Conservation (phyloP, 345 rosid species). For the Isatis tinctoria region DNA sequence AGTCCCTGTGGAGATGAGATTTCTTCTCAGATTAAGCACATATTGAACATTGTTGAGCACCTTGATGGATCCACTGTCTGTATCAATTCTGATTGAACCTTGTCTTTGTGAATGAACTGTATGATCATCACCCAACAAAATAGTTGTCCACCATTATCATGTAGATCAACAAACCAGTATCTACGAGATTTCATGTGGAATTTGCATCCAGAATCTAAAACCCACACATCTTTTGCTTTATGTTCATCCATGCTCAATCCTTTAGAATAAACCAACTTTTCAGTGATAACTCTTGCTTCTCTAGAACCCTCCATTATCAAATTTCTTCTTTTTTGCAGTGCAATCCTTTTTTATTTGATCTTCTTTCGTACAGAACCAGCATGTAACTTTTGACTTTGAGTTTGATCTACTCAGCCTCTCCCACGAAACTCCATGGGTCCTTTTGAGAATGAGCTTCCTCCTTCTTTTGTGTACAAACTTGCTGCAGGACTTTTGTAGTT, state of each 20-base stretch:
- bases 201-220: background rate
- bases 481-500: too few species aligned
- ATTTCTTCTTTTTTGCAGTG: too few species aligned
- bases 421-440: too few species aligned
- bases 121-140: background rate
- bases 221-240: background rate
- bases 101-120: background rate
- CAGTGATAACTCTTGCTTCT: background rate
- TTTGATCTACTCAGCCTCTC: too few species aligned
- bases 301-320: too few species aligned
- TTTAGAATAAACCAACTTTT: background rate
- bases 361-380: too few species aligned
- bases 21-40: background rate
- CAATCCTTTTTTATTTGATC: too few species aligned
- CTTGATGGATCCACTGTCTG: background rate
- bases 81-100: rapidly evolving
- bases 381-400: too few species aligned
- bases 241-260: background rate
- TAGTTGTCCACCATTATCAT: background rate
- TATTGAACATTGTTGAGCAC: background rate
- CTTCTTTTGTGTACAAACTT: too few species aligned
- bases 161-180: background rate
- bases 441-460: too few species aligned
- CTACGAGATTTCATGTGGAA: background rate
- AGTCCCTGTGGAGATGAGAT: background rate